These are phyloP conservation scores for Phytophthora pisi DNA, from an alignment of 352 stramenopile species.

Conservation along the genomic window DNA sequence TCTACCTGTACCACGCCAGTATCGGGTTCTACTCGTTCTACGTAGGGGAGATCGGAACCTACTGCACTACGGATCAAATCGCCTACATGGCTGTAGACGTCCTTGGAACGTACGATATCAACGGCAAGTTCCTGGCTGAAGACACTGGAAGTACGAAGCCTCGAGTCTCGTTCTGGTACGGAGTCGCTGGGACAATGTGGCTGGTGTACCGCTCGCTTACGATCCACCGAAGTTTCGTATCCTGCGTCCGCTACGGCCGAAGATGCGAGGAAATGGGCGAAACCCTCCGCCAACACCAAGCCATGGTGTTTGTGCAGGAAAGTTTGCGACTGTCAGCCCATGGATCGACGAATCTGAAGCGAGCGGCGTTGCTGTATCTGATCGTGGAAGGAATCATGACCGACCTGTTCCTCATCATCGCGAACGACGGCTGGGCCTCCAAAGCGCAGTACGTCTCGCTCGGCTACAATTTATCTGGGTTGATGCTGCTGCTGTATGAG, in stretches of 20 bases:
- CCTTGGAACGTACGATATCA: slow-evolving; percentile 14
- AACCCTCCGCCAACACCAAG: background rate
- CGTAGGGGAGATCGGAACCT: slow-evolving; percentile 5
- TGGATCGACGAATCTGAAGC: slow-evolving; percentile 6
- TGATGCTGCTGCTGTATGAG: slow-evolving; percentile 13
- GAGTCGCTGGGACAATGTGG: slow-evolving; percentile 3
- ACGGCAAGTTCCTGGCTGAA: slow-evolving; percentile 2
- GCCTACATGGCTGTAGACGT: slow-evolving; percentile 1
- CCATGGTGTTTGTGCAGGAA: slow-evolving; percentile 10
- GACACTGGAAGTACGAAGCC: slow-evolving; percentile 3
- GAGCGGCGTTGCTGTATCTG: slow-evolving; percentile 5
- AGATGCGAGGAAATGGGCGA: slow-evolving; percentile 3
- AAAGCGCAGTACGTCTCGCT: slow-evolving; percentile 13
- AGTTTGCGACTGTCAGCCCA: slow-evolving; percentile 6
- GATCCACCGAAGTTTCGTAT: slow-evolving; percentile 2
- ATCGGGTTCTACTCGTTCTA: slow-evolving; percentile 15
- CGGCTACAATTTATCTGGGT: slow-evolving; percentile 8
- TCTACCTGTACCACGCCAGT: slow-evolving; percentile 12
- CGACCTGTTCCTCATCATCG: slow-evolving; percentile 18
- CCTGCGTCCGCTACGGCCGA: background rate
- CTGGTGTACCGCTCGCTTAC: slow-evolving; percentile 2
- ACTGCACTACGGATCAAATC: slow-evolving; percentile 1
- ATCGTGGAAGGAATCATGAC: slow-evolving; percentile 10
- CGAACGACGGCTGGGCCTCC: slow-evolving; percentile 9
- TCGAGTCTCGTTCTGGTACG: slow-evolving; percentile 14